Conservation (phyloP, 768 basidiomycete genomes). For the Sarcomyxa edulis region DNA sequence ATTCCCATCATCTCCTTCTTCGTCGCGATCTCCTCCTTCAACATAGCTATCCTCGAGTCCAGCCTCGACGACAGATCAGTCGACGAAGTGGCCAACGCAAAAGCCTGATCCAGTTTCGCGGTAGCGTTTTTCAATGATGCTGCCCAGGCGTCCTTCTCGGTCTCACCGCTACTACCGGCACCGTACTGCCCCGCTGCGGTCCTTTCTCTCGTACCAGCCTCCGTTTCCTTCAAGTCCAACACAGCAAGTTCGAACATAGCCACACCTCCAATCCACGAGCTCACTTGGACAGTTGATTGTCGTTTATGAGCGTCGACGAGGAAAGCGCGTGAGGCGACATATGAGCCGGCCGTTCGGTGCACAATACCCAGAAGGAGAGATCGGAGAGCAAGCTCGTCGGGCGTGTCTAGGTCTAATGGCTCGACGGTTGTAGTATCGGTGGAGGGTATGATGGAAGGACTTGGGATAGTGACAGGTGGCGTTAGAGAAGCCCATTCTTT, state of each 20-base stretch:
- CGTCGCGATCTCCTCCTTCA: constrained; percentile 61
- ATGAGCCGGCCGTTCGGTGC: constrained; percentile 52
- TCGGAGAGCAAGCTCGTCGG: constrained; percentile 68
- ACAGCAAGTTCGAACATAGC: constrained; percentile 69
- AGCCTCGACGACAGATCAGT: constrained; percentile 64
- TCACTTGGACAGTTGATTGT: constrained; percentile 36
- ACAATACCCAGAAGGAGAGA: constrained; percentile 64
- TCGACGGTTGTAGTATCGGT: not conserved
- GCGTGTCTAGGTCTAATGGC: constrained; percentile 51
- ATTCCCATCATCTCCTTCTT: constrained; percentile 54
- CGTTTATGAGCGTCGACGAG: constrained; percentile 45
- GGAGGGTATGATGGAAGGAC: constrained; percentile 18
- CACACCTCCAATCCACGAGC: constrained; percentile 65
- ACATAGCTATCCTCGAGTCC: constrained; percentile 65
- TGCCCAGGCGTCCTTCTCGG: constrained; percentile 41
- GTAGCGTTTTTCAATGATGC: constrained; percentile 41
- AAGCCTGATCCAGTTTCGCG: constrained; percentile 47
- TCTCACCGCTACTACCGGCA: constrained; percentile 7
- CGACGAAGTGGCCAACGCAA: constrained; percentile 42
- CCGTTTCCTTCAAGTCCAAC: constrained; percentile 55
- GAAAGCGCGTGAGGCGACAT: constrained; percentile 36
- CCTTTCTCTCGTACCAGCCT: constrained; percentile 12
- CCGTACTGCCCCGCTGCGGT: constrained; percentile 10
- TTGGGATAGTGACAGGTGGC: constrained; percentile 34
- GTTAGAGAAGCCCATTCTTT: constrained; percentile 43